Evolutionary conservation across 2,329 filamentous ascomycete genomes (phyloP), one percentile per base, ranked within the genome.

Genomic region (Rachicladosporium sp.): DNA sequence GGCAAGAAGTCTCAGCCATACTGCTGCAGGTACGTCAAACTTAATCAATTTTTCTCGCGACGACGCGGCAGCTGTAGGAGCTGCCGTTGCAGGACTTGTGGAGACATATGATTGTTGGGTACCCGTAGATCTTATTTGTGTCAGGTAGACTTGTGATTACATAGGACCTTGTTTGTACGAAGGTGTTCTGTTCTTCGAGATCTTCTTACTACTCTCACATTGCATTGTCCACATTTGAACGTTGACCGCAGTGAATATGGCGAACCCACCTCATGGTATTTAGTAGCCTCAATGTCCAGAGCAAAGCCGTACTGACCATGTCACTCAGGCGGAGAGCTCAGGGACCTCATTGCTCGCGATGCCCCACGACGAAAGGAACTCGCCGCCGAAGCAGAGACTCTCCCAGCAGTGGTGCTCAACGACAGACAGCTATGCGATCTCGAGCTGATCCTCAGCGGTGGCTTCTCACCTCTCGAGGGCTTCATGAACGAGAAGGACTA

Each of bases 401-500:
- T 96, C 34, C 85, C 87, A 30, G 83, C 89, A 30, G 73, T 98
- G 51, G 69, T 82, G 44, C 78, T 98, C 51, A 82, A 76, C 37
- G 91, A 98, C 74, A 80, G 91, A 57, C 91, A 98, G 68, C 79
- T 98, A 36, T 98, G 91, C 68, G 91, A 98, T 73, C 74, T 98
- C 51, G 91, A 98, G 68, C 69, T 98, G 66, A 87, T 98, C 58
- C 79, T 98, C 64, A 96, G 87, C 65, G 91, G 91, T 61, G 91
- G 91, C 50, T 98, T 98, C 71, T 95, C 88, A 49, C 91, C 91
- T 43, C 77, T 98, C 31, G 89, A 98, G 77, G 91, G 88, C 57
- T 98, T 98, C 72, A 82, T 98, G 82, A 94, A 77, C 64, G 79
- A 98, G 73, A 82, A 86, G 67, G 91, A 98, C 67, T 98, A 94